A percentile compares a stretch with the other conserved stretches of the same genome.
These are phyloP conservation scores for Mucor piriformis DNA, from an alignment of 371 early-diverging fungal genomes.

Conservation along the genomic window DNA sequence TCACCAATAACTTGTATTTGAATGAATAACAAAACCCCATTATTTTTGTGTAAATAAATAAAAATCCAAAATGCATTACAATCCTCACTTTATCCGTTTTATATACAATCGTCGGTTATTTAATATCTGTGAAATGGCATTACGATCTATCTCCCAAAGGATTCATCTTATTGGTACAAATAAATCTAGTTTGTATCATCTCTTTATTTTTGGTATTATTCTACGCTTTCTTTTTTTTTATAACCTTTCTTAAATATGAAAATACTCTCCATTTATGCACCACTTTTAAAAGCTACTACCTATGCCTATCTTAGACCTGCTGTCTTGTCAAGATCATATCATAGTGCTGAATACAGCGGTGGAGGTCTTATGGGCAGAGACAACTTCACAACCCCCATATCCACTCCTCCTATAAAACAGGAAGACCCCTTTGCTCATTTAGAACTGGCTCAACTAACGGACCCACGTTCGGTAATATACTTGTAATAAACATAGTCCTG, in stretches of 20 bases:
- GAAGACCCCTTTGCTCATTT: slow-evolving; percentile 24
- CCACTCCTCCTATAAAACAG: slow-evolving; percentile 6
- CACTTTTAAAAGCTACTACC: not conserved
- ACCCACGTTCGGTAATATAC: slow-evolving; percentile 27
- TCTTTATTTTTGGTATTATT: not conserved
- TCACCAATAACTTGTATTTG: not conserved
- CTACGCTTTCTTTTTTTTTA: not conserved
- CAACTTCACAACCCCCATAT: slow-evolving; percentile 4
- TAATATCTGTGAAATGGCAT: too few relatives aligned
- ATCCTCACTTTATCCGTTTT: too few relatives aligned
- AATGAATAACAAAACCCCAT: not conserved
- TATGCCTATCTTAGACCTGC: slow-evolving; percentile 1
- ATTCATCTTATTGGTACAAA: not conserved
- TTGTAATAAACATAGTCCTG: too few relatives aligned
- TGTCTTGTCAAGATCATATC: slow-evolving; percentile 4
- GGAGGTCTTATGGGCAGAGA: slow-evolving; percentile 25
- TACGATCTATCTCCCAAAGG: too few relatives aligned
- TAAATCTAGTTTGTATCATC: not conserved
- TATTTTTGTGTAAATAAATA: slow-evolving; percentile 2
- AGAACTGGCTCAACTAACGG: slow-evolving; percentile 18
- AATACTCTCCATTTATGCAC: slow-evolving; percentile 15
- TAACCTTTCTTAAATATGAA: too few relatives aligned
- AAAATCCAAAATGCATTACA: not conserved
- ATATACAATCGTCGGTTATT: not conserved
- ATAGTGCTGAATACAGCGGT: slow-evolving; percentile 30